Conservation (phyloP, 1,284 basidiomycete genomes). For the Leccinum proliferum region DNA sequence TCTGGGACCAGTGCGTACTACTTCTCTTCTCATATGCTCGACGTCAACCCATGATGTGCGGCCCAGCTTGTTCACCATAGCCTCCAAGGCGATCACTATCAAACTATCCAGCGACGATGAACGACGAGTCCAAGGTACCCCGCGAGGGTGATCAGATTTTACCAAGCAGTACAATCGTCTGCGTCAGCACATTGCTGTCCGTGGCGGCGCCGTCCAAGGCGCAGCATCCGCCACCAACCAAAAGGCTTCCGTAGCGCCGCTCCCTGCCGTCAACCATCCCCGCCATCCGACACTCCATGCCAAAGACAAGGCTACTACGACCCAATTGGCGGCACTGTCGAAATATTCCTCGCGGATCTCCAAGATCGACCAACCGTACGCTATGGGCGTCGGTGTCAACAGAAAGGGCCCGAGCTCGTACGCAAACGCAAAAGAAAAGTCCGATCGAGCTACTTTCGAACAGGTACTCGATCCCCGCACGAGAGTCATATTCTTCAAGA, state of each 20-base stretch:
- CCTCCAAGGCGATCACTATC: conserved; percentile 72
- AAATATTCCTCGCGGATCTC: conserved; percentile 68
- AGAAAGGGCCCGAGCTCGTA: conserved; percentile 84
- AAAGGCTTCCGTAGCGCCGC: conserved; percentile 46
- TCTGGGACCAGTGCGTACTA: conserved; percentile 90
- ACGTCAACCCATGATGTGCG: neutral
- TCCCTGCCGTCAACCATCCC: conserved; percentile 74
- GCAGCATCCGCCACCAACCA: conserved; percentile 45
- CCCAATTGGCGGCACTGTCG: conserved; percentile 64
- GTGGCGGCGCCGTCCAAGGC: conserved; percentile 59
- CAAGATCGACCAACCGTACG: conserved; percentile 69
- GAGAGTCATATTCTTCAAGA: conserved; percentile 86
- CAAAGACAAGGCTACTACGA: conserved; percentile 48
- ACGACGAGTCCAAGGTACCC: conserved; percentile 24
- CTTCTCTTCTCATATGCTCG: neutral
- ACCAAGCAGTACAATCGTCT: conserved; percentile 96
- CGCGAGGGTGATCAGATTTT: conserved; percentile 37
- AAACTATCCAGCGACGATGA: conserved; percentile 53
- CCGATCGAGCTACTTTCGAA: conserved; percentile 90
- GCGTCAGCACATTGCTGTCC: conserved; percentile 76
- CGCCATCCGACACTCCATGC: conserved; percentile 26
- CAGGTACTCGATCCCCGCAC: conserved; percentile 93
- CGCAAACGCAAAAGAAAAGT: conserved; percentile 88
- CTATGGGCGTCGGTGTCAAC: conserved; percentile 78
- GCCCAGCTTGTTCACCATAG: conserved; percentile 68